Evolutionary conservation across 179 eudicot species (phyloP).

Genomic region (Heliamphora pulchella): DNA sequence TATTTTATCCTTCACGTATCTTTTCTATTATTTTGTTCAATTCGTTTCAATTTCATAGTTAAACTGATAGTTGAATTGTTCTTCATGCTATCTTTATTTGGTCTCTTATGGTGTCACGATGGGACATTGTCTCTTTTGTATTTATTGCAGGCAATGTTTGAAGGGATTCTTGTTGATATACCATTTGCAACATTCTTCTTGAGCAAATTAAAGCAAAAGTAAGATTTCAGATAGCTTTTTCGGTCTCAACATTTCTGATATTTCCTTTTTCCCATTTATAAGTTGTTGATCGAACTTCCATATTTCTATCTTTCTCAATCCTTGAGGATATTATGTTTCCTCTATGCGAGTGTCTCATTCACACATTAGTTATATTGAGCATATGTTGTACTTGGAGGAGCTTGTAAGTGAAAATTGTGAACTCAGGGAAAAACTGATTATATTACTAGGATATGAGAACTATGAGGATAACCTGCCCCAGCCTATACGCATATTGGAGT

Average conservation of each 20-base stretch:
- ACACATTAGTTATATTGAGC: background rate
- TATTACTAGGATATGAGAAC: background rate
- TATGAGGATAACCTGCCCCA: background rate
- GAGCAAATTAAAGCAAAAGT: constrained; percentile 96
- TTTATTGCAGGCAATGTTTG: constrained; percentile 82
- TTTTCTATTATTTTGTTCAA: background rate
- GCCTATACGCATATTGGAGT: no score
- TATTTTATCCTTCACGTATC: background rate
- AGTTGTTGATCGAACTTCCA: background rate
- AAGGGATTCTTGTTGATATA: constrained; percentile 96
- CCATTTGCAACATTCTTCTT: constrained; percentile 98
- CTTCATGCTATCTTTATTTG: background rate
- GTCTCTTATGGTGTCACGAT: constrained; percentile 5
- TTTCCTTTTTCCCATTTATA: background rate
- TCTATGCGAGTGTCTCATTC: background rate
- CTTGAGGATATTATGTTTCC: background rate
- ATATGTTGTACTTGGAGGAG: background rate
- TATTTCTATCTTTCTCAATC: background rate
- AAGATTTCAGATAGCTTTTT: constrained; percentile 27
- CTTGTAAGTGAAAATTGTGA: background rate
- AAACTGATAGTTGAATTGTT: background rate
- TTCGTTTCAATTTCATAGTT: background rate
- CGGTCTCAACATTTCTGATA: background rate
- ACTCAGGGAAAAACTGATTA: background rate
- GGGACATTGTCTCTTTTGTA: background rate